These are phyloP conservation scores for Phellopilus nigrolimitatus DNA, from an alignment of 1,284 basidiomycete genomes.

Conservation along the genomic window DNA sequence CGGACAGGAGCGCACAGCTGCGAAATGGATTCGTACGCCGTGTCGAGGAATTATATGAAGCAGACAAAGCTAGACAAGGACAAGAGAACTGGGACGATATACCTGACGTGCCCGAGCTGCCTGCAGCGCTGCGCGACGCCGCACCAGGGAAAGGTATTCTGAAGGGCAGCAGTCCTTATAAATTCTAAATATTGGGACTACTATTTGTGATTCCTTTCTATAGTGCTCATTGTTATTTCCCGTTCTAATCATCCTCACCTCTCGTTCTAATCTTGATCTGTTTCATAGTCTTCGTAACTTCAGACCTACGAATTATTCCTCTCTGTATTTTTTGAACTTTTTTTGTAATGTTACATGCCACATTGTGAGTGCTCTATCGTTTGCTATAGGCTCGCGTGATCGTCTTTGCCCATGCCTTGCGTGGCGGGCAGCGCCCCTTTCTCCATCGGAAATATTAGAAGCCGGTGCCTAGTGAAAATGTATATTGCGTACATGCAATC, in stretches of 20 bases:
- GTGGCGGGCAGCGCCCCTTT: too few species aligned
- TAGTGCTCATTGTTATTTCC: not conserved
- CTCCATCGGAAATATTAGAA: too few species aligned
- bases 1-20: slow-evolving; percentile 15
- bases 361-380: too few species aligned
- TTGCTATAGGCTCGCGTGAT: too few species aligned
- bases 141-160: not conserved
- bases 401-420: too few species aligned
- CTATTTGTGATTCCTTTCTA: not conserved
- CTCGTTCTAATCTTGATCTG: too few species aligned
- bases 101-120: slow-evolving; percentile 15
- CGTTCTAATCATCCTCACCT: not conserved
- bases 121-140: slow-evolving; percentile 9
- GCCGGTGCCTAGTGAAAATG: too few species aligned
- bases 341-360: too few species aligned
- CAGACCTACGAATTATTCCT: too few species aligned
- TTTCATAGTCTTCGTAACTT: too few species aligned
- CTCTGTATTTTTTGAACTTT: too few species aligned
- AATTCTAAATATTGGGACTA: not conserved
- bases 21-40: slow-evolving; percentile 16
- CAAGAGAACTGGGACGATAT: slow-evolving; percentile 9
- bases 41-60: slow-evolving; percentile 12
- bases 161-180: not conserved
- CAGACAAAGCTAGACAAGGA: not conserved
- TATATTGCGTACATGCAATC: too few species aligned